A percentile compares a stretch with the other conserved stretches of the same genome.
phyloP scores from a whole-genome alignment of 192 early-diverging fungal species.

The Oehlia diaphana region DNA sequence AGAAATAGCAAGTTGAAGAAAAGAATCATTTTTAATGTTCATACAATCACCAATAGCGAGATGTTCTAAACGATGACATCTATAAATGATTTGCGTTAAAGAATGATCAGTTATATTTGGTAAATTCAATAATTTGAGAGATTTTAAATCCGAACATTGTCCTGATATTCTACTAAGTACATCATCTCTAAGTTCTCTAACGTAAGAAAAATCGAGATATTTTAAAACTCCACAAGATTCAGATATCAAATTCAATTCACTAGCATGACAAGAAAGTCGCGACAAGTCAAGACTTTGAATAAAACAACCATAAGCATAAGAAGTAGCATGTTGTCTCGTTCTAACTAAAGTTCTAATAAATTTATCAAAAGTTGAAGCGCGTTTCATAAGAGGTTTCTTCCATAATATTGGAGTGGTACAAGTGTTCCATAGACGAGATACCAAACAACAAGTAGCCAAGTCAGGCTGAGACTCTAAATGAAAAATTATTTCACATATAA shows the following conservation, averaged over 20 bases:
- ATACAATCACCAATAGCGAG: constrained; percentile 25
- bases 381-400: constrained; percentile 17
- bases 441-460: constrained; percentile 18
- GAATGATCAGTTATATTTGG: constrained; percentile 20
- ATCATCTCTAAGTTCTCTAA: neutral
- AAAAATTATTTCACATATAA: constrained; percentile 21
- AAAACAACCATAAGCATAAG: constrained; percentile 26
- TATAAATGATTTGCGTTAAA: neutral
- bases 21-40: neutral
- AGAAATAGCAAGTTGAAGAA: neutral
- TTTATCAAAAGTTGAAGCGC: constrained; percentile 13
- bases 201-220: constrained; percentile 21
- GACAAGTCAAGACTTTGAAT: constrained; percentile 25
- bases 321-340: neutral
- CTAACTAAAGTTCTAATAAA: constrained; percentile 26
- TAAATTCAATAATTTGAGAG: constrained; percentile 27
- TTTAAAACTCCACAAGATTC: constrained; percentile 26
- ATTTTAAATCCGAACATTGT: constrained; percentile 21
- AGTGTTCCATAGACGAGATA: constrained; percentile 27
- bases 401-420: constrained; percentile 15
- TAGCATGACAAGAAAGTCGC: neutral
- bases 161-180: constrained; percentile 4
- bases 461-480: constrained; percentile 14
- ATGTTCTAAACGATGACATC: constrained; percentile 18
- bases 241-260: constrained; percentile 21